Base-by-base conservation (phyloP, 2,329 filamentous ascomycete genomes). In the Pseudopithomyces chartarum region DNA sequence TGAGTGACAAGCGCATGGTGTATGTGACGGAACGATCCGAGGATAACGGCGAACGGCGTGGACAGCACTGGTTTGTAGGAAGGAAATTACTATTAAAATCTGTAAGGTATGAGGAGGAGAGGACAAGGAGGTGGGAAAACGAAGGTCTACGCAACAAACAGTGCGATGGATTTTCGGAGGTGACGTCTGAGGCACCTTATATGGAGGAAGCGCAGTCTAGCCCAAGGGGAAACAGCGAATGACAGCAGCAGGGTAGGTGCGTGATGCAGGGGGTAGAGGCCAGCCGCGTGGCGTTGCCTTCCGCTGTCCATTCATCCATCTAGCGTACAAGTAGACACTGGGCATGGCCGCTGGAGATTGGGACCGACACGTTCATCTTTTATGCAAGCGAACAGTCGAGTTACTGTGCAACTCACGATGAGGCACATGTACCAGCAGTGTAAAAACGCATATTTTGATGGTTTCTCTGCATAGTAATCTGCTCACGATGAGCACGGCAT, bases 1-100 rank as follows among this genome's bases (percentile, higher is more conserved):
- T 63, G 20, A 73, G 63, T 42, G 67, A 66, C 58, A 73, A 64
- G 15, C 70, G 73, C 76, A 77, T 78, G 29, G 36, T 67, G 51
- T 40, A 46, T 52, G 15, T 39, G 43, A 54, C 50, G n/a, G 45
- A 42, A 44, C 26, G 15, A n/a, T 23, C 23, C 55, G 55, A 32
- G 39, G 33, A 52, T 19, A 44, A 44, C 47, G 39, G 32, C 20
- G 51, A 46, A 13, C 34, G 42, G 47, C 48, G 42, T 26, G 17
- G 40, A 23, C 11, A 20, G 45, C 12, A 20, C 11, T 32, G 32
- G 20, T 6, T 23, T 19, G 43, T 40, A 39, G 32, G 33, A 39
- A 52, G 51, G 49, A 33, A 38, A 56, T 46, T 52, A 57, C 43
- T 32, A 54, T 59, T 61, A 57, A 45, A 59, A 55, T 50, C 23